Evolutionary conservation across 176 grass and related monocot species (phyloP).

Genomic region (maize (Zea mays)): DNA sequence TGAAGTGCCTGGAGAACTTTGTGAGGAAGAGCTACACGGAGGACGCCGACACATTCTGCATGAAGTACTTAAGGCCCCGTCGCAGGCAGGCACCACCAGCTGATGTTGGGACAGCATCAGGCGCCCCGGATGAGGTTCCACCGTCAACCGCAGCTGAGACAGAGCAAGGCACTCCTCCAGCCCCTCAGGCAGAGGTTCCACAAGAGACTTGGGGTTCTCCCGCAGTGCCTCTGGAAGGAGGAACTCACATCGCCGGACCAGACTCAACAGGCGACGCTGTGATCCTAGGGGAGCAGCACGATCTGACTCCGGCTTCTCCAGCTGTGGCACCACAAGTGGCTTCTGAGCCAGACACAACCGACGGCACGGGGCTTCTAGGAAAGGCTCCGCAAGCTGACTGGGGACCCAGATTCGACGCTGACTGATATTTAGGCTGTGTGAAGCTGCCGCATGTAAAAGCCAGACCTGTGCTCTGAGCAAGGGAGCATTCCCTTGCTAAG

Average conservation of each 20-base stretch:
- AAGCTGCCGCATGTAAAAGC: neutral
- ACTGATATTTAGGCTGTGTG: conserved; percentile 2
- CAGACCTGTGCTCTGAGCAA: neutral
- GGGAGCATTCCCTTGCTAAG: neutral
- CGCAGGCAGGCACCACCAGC: conserved; percentile 12
- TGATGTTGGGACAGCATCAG: conserved; percentile 22
- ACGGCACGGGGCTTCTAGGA: neutral
- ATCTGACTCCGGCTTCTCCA: neutral
- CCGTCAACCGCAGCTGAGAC: conserved; percentile 15
- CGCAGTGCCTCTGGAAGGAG: neutral
- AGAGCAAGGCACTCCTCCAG: conserved; percentile 24
- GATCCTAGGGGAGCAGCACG: neutral
- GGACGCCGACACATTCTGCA: conserved; percentile 55
- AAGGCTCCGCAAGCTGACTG: neutral
- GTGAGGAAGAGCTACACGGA: conserved; percentile 59
- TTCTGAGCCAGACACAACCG: neutral
- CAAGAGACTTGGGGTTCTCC: neutral
- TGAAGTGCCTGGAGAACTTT: conserved; percentile 77
- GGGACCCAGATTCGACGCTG: neutral
- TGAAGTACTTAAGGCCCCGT: conserved; percentile 53
- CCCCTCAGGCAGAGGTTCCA: neutral
- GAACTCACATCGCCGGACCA: neutral
- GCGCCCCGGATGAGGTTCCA: neutral
- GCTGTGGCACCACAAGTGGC: neutral
- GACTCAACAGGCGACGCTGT: neutral